A percentile compares a stretch with the other conserved stretches of the same genome.
These are phyloP conservation scores for Corymbia calophylla DNA, from an alignment of 441 rosid genomes.

Conservation along the genomic window DNA sequence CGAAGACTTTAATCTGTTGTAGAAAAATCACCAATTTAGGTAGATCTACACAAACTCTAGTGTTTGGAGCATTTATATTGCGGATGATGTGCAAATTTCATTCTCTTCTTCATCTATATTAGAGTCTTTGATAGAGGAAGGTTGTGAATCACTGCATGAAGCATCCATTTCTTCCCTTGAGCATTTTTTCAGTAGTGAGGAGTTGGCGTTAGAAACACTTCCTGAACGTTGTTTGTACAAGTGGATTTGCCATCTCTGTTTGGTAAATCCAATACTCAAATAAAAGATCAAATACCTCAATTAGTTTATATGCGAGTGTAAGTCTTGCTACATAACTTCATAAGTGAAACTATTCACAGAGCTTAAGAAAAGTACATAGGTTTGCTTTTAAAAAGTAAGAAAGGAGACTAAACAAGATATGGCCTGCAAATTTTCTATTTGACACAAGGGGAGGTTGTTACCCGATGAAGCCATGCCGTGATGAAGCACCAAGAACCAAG, in stretches of 20 bases:
- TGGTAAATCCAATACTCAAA: background rate
- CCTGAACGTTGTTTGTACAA: background rate
- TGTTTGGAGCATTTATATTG: background rate
- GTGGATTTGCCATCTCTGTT: background rate
- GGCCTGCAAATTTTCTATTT: background rate
- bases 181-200: background rate
- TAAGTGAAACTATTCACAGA: background rate
- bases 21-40: background rate
- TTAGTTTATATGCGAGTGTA: background rate
- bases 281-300: background rate
- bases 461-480: slow-evolving; percentile 74
- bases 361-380: background rate
- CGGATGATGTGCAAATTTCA: background rate
- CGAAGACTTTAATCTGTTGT: slow-evolving; percentile 52
- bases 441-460: background rate
- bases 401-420: background rate
- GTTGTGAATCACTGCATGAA: background rate
- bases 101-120: background rate
- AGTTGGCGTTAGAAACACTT: background rate
- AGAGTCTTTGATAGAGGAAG: background rate
- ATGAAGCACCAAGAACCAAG: slow-evolving; percentile 75
- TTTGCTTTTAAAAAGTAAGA: background rate
- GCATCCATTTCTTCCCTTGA: background rate
- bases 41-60: background rate
- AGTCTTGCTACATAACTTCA: background rate